These are phyloP conservation scores for Saccharomyces mikatae DNA, from an alignment of 805 yeast genomes.

Conservation along the genomic window DNA sequence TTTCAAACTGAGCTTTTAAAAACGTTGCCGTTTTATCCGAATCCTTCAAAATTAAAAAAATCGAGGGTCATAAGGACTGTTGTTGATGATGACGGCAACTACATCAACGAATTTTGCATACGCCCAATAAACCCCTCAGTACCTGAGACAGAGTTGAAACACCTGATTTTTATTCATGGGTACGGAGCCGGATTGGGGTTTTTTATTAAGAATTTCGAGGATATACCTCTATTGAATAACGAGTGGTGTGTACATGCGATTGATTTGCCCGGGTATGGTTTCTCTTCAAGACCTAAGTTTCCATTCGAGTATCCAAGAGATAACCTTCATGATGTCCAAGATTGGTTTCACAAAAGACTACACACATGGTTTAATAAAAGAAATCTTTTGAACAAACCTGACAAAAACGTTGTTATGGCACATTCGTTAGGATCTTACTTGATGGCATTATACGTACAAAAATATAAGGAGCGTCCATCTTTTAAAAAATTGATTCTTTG, in stretches of 20 bases:
- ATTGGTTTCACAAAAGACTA: conserved; percentile 45
- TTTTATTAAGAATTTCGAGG: conserved; percentile 65
- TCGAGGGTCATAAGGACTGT: conserved; percentile 32
- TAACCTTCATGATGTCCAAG: conserved; percentile 22
- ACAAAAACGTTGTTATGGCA: conserved; percentile 55
- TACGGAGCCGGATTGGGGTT: conserved; percentile 93
- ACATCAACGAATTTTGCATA: conserved; percentile 71
- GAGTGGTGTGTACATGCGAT: conserved; percentile 76
- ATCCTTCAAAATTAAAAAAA: conserved; percentile 20
- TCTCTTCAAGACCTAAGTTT: conserved; percentile 73
- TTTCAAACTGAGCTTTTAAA: conserved; percentile 42
- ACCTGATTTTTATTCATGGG: conserved; percentile 80
- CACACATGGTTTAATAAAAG: conserved; percentile 32
- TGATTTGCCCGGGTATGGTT: conserved; percentile 86
- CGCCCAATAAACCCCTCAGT: conserved; percentile 37
- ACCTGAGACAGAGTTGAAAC: conserved; percentile 22
- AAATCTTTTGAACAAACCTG: conserved; percentile 18
- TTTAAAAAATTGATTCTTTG: conserved; percentile 67
- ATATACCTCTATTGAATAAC: conserved; percentile 33
- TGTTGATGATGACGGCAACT: conserved; percentile 39
- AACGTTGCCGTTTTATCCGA: conserved; percentile 41
- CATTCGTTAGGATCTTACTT: conserved; percentile 93
- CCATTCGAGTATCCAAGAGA: conserved; percentile 30
- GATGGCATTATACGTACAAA: conserved; percentile 57
- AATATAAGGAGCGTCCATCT: conserved; percentile 38